Evolutionary conservation across 768 basidiomycete genomes (phyloP), one percentile per base, ranked within the genome.

Genomic region (Rhodosporidiobolus sp.): DNA sequence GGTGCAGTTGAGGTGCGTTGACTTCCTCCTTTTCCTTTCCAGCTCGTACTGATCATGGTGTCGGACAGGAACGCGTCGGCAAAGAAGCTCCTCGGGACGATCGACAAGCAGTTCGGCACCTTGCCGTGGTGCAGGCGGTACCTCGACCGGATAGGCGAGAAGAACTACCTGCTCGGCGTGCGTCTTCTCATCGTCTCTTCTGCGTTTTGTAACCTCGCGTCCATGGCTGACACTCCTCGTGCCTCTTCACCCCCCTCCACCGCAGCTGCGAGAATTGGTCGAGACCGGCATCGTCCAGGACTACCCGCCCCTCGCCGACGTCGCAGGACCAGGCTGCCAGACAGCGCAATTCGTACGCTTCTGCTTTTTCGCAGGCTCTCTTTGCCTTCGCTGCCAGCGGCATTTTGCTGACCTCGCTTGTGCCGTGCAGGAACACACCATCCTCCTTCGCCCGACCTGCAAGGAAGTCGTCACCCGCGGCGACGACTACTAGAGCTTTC

Each of bases 41-140:
- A 32, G 3, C 62, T 59, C 20, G 16, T 32, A 24, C 57, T 75
- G 58, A 69, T 69, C 28, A 63, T 45, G 63, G 73, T 57, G 49
- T 50, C 24, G 24, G 28, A 16, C 72, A 93, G 92, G 73, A 84
- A 93, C 72, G 89, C 88, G 16, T 88, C 90, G 28, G 92, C 94
- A 0, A 94, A 92, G 80, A 86, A 89, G 10, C 82, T 99, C 28
- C 84, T 98, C 43, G 90, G 88, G 76, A 87, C 88, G 9, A 97
- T 99, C 81, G 89, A 91, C 78, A 89, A 86, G 80, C 89, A 91
- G 81, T 99, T 99, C 80, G 94, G 93, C 38, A 95, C 95, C 19
- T 82, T 98, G 71, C 94, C 96, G 7, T 99, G 91, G 82, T 97
- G 95, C 81, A 87, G 94, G 77, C 85, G 96, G 72, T 99, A 99